Conservation (phyloP, 192 early-diverging fungal genomes). For the Martensiomyces pterosporus region DNA sequence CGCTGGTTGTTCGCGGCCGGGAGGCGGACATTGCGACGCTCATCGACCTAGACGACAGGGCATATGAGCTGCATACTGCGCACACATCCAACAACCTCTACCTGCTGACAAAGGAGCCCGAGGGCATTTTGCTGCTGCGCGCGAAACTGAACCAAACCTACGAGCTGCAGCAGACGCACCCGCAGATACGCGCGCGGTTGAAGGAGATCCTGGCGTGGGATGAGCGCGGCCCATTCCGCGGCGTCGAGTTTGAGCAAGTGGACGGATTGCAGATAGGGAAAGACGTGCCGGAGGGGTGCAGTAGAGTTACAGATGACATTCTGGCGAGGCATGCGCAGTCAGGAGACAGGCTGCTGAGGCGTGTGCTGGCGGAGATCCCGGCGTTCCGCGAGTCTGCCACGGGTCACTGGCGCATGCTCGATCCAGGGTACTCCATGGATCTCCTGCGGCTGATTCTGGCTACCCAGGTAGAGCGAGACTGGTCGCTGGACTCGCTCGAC, state of each 20-base stretch:
- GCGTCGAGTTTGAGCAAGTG: conserved; percentile 34
- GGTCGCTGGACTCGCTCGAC: conserved; percentile 21
- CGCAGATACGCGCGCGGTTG: conserved; percentile 31
- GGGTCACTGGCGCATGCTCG: conserved; percentile 29
- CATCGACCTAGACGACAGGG: conserved; percentile 17
- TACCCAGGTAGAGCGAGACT: conserved; percentile 35
- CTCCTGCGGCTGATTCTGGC: conserved; percentile 39
- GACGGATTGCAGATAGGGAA: no score
- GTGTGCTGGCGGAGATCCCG: conserved; percentile 33
- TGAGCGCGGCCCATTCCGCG: conserved; percentile 32
- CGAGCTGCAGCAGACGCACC: conserved; percentile 34
- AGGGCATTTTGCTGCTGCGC: conserved; percentile 14
- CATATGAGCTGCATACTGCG: conserved; percentile 34
- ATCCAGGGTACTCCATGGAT: conserved; percentile 32
- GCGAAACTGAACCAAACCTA: conserved; percentile 40
- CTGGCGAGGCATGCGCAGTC: conserved; percentile 26
- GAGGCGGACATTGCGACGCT: conserved; percentile 31
- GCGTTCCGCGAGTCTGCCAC: conserved; percentile 24
- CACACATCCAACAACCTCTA: conserved; percentile 50
- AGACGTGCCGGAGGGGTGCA: not conserved
- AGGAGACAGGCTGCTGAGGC: conserved; percentile 10
- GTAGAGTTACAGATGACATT: conserved; percentile 11
- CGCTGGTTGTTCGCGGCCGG: conserved; percentile 32
- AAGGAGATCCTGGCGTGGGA: conserved; percentile 37
- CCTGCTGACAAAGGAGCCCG: conserved; percentile 15